Conservation (phyloP, 768 basidiomycete genomes). For the Hygrocybe coccinea region DNA sequence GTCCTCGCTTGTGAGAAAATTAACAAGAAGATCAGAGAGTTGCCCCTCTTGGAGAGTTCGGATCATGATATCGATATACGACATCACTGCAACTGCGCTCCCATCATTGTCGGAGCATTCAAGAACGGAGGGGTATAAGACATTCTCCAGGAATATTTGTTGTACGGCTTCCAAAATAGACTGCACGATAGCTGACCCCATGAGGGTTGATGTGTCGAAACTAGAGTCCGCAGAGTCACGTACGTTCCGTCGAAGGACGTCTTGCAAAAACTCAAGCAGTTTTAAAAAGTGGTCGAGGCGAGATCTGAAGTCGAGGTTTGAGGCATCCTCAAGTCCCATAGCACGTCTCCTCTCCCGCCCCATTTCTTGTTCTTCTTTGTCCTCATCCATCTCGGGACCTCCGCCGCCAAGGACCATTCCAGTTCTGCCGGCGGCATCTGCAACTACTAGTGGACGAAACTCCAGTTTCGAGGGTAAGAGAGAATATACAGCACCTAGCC, state of each 20-base stretch:
- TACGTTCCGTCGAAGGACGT: constrained; percentile 70
- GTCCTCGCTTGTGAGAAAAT: constrained; percentile 82
- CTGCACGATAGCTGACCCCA: constrained; percentile 78
- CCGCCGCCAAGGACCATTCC: constrained; percentile 74
- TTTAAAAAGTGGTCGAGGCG: constrained; percentile 88
- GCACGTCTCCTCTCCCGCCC: constrained; percentile 49
- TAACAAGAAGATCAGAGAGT: constrained; percentile 65
- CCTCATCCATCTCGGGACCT: constrained; percentile 49
- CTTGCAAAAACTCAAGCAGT: constrained; percentile 86
- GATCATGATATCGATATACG: constrained; percentile 87
- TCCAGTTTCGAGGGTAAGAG: constrained; percentile 83
- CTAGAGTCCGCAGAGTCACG: constrained; percentile 30
- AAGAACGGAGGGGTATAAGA: constrained; percentile 86
- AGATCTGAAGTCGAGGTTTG: constrained; percentile 66
- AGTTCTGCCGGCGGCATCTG: constrained; percentile 37
- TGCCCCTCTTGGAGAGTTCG: constrained; percentile 65
- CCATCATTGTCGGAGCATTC: constrained; percentile 92
- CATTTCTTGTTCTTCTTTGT: constrained; percentile 46
- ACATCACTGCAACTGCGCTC: constrained; percentile 94
- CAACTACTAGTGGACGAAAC: constrained; percentile 45
- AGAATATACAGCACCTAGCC: constrained; percentile 89
- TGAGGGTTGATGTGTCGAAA: constrained; percentile 56
- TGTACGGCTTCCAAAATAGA: constrained; percentile 80
- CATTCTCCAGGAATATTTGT: constrained; percentile 85
- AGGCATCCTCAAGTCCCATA: constrained; percentile 73